Evolutionary conservation across 805 yeast species (phyloP).

Genomic region (Lipomyces sp.): DNA sequence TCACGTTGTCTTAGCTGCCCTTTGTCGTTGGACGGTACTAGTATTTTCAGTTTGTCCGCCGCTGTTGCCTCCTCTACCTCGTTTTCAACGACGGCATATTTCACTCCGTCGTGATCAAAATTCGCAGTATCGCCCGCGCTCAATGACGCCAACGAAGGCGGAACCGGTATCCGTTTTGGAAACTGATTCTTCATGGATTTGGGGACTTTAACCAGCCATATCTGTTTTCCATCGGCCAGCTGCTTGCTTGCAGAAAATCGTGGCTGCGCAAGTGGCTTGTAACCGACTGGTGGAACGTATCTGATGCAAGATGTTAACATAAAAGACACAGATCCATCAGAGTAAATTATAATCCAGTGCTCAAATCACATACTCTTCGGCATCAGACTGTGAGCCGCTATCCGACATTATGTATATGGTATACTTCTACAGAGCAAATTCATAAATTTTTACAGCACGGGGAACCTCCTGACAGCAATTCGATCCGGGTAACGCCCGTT

Average conservation of each 20-base stretch:
- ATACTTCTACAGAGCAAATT: too few relatives aligned
- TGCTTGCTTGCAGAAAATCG: constrained; percentile 5
- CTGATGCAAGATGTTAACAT: background rate
- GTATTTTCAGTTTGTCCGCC: constrained; percentile 10
- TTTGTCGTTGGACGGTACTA: constrained; percentile 6
- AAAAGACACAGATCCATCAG: background rate
- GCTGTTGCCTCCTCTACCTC: constrained; percentile 10
- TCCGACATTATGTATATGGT: background rate
- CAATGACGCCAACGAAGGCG: background rate
- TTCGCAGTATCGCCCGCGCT: background rate
- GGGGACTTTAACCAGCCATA: constrained; percentile 22
- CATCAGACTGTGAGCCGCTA: background rate
- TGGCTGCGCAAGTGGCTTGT: constrained; percentile 8
- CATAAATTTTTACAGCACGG: background rate
- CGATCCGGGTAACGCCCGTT: too few relatives aligned
- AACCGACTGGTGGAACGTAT: constrained; percentile 16
- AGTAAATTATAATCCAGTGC: background rate
- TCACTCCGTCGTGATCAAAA: constrained; percentile 7
- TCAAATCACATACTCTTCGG: background rate
- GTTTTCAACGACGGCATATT: constrained; percentile 12
- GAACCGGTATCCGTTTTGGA: constrained; percentile 13
- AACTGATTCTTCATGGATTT: background rate
- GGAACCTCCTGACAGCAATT: background rate
- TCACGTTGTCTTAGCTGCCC: constrained; percentile 7
- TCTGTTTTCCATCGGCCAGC: constrained; percentile 5